phyloP scores from a whole-genome alignment of 345 rosid species.

The Citrus sp. region DNA sequence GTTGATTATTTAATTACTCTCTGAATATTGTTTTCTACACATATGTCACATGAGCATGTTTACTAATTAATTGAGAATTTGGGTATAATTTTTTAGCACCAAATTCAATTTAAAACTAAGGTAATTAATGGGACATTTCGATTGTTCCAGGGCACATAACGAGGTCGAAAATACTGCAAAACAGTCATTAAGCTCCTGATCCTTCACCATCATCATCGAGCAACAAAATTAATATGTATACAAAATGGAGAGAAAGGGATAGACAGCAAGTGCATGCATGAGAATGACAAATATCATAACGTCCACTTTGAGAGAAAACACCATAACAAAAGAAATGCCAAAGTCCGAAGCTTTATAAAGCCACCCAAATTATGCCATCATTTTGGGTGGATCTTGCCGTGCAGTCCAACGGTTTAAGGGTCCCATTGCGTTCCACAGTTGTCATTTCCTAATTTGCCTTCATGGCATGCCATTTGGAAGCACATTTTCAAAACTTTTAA shows the following conservation, averaged over 20 bases:
- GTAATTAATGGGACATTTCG: neutral
- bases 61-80: neutral
- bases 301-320: neutral
- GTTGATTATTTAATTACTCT: neutral
- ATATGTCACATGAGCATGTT: slow-evolving; percentile 3
- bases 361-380: slow-evolving; percentile 3
- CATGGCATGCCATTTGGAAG: slow-evolving; percentile 18
- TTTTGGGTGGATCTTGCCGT: slow-evolving; percentile 28
- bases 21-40: neutral
- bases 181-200: neutral
- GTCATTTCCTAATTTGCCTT: slow-evolving; percentile 6
- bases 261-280: neutral
- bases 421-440: slow-evolving; percentile 22
- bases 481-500: neutral
- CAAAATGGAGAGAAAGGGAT: neutral
- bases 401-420: slow-evolving; percentile 24
- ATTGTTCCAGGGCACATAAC: neutral
- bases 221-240: neutral
- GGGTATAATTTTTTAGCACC: neutral
- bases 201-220: neutral
- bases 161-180: neutral
- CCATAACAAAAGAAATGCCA: neutral
- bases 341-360: neutral
- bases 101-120: neutral
- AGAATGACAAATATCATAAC: neutral